Base-by-base conservation (phyloP, 2,329 filamentous ascomycete species). In the Niveomyces coronatus region DNA sequence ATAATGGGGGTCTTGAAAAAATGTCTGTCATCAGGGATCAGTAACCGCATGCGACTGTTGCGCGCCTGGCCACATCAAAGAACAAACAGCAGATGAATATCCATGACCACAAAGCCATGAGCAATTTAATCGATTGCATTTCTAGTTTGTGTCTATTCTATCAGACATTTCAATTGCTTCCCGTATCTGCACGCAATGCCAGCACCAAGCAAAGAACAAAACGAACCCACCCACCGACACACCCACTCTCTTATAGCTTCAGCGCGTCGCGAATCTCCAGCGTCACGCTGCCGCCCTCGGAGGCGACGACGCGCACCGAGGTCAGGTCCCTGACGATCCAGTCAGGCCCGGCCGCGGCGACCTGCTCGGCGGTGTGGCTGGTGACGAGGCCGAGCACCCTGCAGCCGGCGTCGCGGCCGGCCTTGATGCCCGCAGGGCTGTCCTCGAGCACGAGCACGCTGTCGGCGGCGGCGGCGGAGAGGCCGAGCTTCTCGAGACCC, bases 391-490 rank as follows among this genome's bases (percentile, higher is more conserved):
- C 88, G 31, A 94, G 63, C 10, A 94, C 88, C 53, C 74, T 79
- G 64, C 83, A 94, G 2, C 86, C 87, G 9, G 88, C 88, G 1
- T 76, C 84, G 62, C 88, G 93, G 34, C 87, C 88, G 19, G 87
- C 78, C 46, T 64, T 70, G 53, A 94, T 85, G 5, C 88, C 88
- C 7, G 86, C 85, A 5, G 88, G 87, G 40, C 85, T 85, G 63
- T 95, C 88, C 62, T 95, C 88, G 26, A 94, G 64, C 34, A 95
- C 88, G 39, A 94, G 66, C 30, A 89, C 61, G n/a, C n/a, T n/a
- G 22, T 64, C 60, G 38, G 61, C 69, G 19, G 63, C 59, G 11
- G 55, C 53, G 23, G 63, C 65, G 15, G 67, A 55, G 15, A 78
- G 57, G 1, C 67, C 68, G 13, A 88, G 68, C 45, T 70, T 70